Base-by-base conservation (phyloP, 108 stramenopile species). In the Pseudonitzschia multiseries region DNA sequence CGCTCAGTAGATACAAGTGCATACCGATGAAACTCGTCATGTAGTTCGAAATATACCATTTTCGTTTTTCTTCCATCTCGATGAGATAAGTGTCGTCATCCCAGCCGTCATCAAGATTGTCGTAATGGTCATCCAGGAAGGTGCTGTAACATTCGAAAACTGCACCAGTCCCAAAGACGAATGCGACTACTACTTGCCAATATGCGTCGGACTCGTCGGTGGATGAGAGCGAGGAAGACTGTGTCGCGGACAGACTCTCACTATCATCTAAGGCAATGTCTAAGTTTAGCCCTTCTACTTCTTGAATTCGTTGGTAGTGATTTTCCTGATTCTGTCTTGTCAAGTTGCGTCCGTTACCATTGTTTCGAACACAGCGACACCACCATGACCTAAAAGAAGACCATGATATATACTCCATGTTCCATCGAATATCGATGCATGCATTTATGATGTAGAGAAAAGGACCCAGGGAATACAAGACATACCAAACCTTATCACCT, bases 31-130 rank as follows among this genome's bases (percentile, higher is more conserved):
- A 48, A 31, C 26, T 27, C 14, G 48, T 67, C 43, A 18, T 44
- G 44, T 67, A 67, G 44, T 67, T 48, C 46, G 66, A 67, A 15
- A 50, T 8, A 50, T 21, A 67, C 66, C 66, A 67, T 29, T 8
- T 32, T 48, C 66, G 66, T 48, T 48, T 50, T 44, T 22, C 22
- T 50, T 44, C 66, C 26, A 17, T 21, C 22, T 46, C 4, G 27
- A 67, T 48, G 14, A 48, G 43, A 29, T 44, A 67, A 14, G 46
- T 2, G 28, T 36, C 66, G 28, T 67, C 66, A 29, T 67, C 66
- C n/a, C 24, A 36, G 22, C 66, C 40, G 22, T 44, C 43, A 29
- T 67, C 66, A 18, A 18, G n/a, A 17, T 67, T 44, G 27, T 67
- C 43, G 36, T 48, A 67, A 22, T 48, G 14, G 44, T 67, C 66